A percentile compares a stretch with the other conserved stretches of the same genome.
Evolutionary conservation across 2,329 filamentous ascomycete species (phyloP).

Genomic region (Fusarium siculi): DNA sequence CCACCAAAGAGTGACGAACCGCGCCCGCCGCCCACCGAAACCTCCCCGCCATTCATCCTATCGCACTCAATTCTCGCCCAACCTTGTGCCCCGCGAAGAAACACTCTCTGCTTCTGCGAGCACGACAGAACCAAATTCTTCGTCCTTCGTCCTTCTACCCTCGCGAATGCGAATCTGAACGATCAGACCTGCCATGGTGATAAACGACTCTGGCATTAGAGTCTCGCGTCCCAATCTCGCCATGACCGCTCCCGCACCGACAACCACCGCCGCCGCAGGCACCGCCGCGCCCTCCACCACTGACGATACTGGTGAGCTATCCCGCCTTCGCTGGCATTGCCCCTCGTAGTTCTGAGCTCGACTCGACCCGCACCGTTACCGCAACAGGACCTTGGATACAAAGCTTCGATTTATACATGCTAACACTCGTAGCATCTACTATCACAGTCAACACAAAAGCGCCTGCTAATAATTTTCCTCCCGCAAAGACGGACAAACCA

Average conservation of each 20-base stretch:
- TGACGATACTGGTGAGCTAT: constrained; percentile 56
- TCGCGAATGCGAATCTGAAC: constrained; percentile 19
- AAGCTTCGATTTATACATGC: constrained; percentile 40
- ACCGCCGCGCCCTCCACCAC: constrained; percentile 44
- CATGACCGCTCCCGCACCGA: constrained; percentile 51
- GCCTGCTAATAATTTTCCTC: constrained; percentile 67
- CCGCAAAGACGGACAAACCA: constrained; percentile 96
- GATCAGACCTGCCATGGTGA: constrained; percentile 49
- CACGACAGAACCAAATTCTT: constrained; percentile 16
- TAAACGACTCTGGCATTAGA: constrained; percentile 53
- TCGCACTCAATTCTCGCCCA: constrained; percentile 36
- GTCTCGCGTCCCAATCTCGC: constrained; percentile 50
- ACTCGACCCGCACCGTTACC: constrained; percentile 33
- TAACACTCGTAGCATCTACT: constrained; percentile 56
- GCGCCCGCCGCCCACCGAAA: constrained; percentile 34
- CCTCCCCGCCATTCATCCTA: constrained; percentile 41
- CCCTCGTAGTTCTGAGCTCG: constrained; percentile 48
- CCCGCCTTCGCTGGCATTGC: constrained; percentile 45
- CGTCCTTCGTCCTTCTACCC: not conserved
- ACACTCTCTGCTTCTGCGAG: constrained; percentile 17
- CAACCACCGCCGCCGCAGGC: constrained; percentile 46
- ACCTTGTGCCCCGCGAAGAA: constrained; percentile 43
- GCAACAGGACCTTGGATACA: constrained; percentile 6
- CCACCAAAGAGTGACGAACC: constrained; percentile 41
- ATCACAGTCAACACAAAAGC: constrained; percentile 63